A percentile compares a stretch with the other conserved stretches of the same genome.
These are phyloP conservation scores for Cystofilobasidium ferigula DNA, from an alignment of 768 basidiomycete genomes.

Conservation along the genomic window DNA sequence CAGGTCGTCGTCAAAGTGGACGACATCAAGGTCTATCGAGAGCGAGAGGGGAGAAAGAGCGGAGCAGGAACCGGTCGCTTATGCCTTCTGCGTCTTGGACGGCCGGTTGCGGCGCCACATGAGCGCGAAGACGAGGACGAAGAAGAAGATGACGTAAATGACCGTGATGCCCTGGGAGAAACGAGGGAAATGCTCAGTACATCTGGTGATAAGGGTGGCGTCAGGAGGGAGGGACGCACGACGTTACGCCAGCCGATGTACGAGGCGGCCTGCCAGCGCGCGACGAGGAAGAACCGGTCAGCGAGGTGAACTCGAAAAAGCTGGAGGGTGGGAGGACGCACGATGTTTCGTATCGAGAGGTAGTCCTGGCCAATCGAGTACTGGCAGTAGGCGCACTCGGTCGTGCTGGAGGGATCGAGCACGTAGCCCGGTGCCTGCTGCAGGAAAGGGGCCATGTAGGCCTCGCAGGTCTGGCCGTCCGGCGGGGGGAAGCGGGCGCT, in stretches of 20 bases:
- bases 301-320: conserved; percentile 1
- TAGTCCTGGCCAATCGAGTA: conserved; percentile 17
- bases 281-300: too few species aligned
- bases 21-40: too few species aligned
- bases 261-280: too few species aligned
- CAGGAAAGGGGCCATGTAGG: conserved; percentile 61
- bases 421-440: conserved; percentile 58
- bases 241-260: conserved; percentile 19
- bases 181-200: background rate
- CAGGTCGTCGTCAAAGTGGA: too few species aligned
- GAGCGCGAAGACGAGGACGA: conserved; percentile 4
- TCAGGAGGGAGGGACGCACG: background rate
- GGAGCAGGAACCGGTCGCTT: background rate
- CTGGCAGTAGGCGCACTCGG: conserved; percentile 57
- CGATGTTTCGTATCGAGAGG: background rate
- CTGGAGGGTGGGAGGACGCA: background rate
- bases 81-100: conserved; percentile 8
- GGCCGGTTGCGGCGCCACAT: conserved; percentile 1
- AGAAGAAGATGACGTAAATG: conserved; percentile 5
- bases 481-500: conserved; percentile 56
- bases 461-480: conserved; percentile 55
- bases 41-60: background rate
- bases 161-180: background rate
- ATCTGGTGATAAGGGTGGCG: background rate
- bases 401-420: conserved; percentile 52